Evolutionary conservation across 768 basidiomycete species (phyloP), one percentile per base, ranked within the genome.

Genomic region (Lactarius pseudohatsudake): DNA sequence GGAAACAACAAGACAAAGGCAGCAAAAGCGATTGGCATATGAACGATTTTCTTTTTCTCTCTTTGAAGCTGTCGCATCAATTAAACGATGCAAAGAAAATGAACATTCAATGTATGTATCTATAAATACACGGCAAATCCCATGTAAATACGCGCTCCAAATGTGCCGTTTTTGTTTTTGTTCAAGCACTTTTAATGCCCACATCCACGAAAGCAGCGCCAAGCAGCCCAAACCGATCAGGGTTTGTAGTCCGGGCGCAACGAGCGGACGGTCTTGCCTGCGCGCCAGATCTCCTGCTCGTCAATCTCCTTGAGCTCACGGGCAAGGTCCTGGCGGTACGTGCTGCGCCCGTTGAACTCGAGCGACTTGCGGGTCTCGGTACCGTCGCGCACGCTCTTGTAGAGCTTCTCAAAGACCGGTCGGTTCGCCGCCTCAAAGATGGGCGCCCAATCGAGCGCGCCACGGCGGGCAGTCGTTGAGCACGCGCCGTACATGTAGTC

Each of bases 401-500:
- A 99, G 32, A 98, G 89, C 74, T 89, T 80, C 80, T 98, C 94
- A 76, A 98, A 99, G 75, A 98, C 82, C 67, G 97, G 97, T 47
- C 89, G 72, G 82, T 98, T 98, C 70, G 96, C 88, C 80, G 91
- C 89, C 79, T 96, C 94, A 76, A 96, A 95, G 78, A 97, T 81
- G 68, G 95, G 96, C 15, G 96, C 96, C 97, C 97, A 98, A 84
- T 98, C 97, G 70, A 97, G 91, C 53, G 96, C 97, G 74, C 97
- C 97, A 70, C 97, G 96, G 73, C 96, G 94, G 60, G 97, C 97
- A 58, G 97, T 98, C 72, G 96, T 98, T 38, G 97, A 98, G 83
- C 97, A 99, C 56, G 97, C 96, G 76, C 91, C 90, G 86, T 89
- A 98, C 96, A 98, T 98, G 86, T 97, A 96, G 81, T 98, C 96